Evolutionary conservation across 2,329 filamentous ascomycete genomes (phyloP).

Genomic region (Lasiodiplodia hormozganensis): DNA sequence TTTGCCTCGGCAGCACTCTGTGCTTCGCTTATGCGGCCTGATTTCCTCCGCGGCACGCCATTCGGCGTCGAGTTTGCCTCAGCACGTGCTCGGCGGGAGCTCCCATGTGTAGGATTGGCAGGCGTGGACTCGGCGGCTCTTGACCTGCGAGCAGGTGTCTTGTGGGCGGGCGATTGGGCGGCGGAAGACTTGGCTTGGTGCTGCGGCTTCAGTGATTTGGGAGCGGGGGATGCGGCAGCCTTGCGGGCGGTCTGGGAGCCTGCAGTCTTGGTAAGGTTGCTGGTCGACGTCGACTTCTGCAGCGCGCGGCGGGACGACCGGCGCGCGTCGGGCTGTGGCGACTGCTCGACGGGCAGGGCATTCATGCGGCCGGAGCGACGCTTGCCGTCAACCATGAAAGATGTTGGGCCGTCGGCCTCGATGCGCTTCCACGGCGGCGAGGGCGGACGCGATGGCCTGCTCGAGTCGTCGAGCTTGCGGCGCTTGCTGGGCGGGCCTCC

Average conservation of each 20-base stretch:
- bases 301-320: slow-evolving; percentile 31
- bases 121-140: slow-evolving; percentile 10
- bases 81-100: slow-evolving; percentile 3
- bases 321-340: slow-evolving; percentile 53
- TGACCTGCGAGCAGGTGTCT: slow-evolving; percentile 1
- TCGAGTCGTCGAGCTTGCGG: slow-evolving; percentile 59
- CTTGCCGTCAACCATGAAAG: slow-evolving; percentile 71
- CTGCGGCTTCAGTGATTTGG: slow-evolving; percentile 10
- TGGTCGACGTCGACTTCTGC: slow-evolving; percentile 25
- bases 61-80: slow-evolving; percentile 18
- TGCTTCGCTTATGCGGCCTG: slow-evolving; percentile 28
- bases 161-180: slow-evolving; percentile 15
- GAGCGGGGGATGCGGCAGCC: slow-evolving; percentile 4
- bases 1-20: slow-evolving; percentile 5
- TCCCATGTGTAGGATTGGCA: slow-evolving; percentile 7
- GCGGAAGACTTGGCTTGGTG: slow-evolving; percentile 17
- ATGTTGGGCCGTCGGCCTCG: slow-evolving; percentile 83
- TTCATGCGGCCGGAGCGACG: slow-evolving; percentile 68
- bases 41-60: slow-evolving; percentile 21
- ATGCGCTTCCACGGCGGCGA: slow-evolving; percentile 96
- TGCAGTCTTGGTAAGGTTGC: slow-evolving; percentile 13
- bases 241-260: slow-evolving; percentile 22
- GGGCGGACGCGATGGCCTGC: slow-evolving; percentile 54
- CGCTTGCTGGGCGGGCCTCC: slow-evolving; percentile 62
- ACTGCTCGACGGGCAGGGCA: slow-evolving; percentile 54